Evolutionary conservation across 2,329 filamentous ascomycete genomes (phyloP).

Genomic region (Aspergillus sp.): DNA sequence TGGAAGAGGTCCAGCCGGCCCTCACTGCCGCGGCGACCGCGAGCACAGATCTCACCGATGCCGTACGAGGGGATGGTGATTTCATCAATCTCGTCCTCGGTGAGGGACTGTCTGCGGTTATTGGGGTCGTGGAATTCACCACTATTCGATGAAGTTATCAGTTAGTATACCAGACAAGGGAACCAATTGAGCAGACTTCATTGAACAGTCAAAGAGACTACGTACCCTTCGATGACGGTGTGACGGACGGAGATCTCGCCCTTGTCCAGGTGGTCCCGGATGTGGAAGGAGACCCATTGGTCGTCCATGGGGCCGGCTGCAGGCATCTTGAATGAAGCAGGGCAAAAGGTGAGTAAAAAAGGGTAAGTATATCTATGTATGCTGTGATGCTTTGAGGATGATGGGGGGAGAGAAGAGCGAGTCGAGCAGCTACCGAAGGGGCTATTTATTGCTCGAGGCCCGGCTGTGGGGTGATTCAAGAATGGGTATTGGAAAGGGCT

Average conservation of each 20-base stretch:
- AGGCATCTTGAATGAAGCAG: not conserved
- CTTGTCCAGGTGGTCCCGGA: slow-evolving; percentile 29
- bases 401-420: not conserved
- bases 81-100: slow-evolving; percentile 34
- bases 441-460: not conserved
- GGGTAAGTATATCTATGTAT: not conserved
- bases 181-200: not conserved
- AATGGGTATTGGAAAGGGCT: not conserved
- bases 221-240: slow-evolving; percentile 32
- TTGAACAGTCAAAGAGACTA: not conserved
- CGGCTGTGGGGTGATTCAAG: not conserved
- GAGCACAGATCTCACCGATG: slow-evolving; percentile 34
- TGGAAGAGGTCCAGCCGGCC: slow-evolving; percentile 36
- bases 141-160: slow-evolving; percentile 18
- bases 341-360: not conserved
- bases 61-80: slow-evolving; percentile 31
- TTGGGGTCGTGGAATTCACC: slow-evolving; percentile 31
- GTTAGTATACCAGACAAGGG: not conserved
- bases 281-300: slow-evolving; percentile 33
- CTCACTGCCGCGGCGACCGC: slow-evolving; percentile 34
- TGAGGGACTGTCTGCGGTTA: slow-evolving; percentile 25
- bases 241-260: slow-evolving; percentile 30
- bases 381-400: not conserved
- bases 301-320: slow-evolving; percentile 18
- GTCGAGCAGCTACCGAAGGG: not conserved